Evolutionary conservation across 768 basidiomycete genomes (phyloP).

Genomic region (Dendrothele bispora): DNA sequence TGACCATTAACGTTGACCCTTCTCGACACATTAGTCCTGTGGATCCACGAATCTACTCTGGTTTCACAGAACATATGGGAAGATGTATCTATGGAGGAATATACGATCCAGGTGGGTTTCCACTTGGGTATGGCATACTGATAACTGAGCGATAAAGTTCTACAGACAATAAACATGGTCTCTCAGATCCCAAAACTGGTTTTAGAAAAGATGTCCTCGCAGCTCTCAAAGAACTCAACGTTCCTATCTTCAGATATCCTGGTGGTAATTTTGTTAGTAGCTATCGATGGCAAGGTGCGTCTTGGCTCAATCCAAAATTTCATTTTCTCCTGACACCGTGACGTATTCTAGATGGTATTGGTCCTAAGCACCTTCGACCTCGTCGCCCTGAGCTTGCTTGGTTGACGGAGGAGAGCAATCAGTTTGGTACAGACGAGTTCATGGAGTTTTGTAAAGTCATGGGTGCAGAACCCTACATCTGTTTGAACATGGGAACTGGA

Average conservation of each 20-base stretch:
- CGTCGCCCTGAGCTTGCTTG: constrained; percentile 62
- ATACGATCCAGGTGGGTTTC: constrained; percentile 31
- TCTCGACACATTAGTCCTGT: constrained; percentile 39
- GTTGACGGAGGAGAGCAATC: constrained; percentile 59
- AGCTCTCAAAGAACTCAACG: constrained; percentile 42
- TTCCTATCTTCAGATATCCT: constrained; percentile 53
- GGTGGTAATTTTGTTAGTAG: constrained; percentile 58
- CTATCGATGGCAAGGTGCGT: constrained; percentile 51
- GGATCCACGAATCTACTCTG: constrained; percentile 54
- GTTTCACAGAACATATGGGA: constrained; percentile 64
- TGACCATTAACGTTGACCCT: constrained; percentile 47
- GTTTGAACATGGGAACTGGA: constrained; percentile 66
- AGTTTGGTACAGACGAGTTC: constrained; percentile 60
- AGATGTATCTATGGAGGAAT: constrained; percentile 55
- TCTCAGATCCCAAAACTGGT: constrained; percentile 40
- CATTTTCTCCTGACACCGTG: background rate
- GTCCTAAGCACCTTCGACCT: constrained; percentile 47
- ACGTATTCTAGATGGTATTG: constrained; percentile 59
- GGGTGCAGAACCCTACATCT: constrained; percentile 57
- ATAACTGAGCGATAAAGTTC: background rate
- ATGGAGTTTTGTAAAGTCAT: constrained; percentile 53
- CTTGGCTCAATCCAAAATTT: background rate
- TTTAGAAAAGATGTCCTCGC: constrained; percentile 53
- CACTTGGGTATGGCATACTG: background rate
- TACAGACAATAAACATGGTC: constrained; percentile 30